Conservation (phyloP, 2,329 filamentous ascomycete species). For the Trichoderma koningii region DNA sequence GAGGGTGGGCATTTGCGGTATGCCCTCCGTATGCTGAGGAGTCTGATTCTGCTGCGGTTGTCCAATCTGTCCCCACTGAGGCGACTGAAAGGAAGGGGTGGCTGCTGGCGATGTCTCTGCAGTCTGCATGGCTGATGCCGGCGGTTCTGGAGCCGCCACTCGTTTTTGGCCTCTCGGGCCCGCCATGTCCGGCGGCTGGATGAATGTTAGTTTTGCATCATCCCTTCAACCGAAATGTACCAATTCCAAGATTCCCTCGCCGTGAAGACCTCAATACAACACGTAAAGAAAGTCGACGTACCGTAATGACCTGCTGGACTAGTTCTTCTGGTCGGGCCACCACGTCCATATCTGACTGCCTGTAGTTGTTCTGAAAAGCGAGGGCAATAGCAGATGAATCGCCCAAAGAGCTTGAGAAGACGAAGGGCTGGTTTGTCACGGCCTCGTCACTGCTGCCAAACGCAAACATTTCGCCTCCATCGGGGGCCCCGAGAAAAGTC, state of each 20-base stretch:
- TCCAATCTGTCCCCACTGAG: not conserved
- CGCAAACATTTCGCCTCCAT: constrained; percentile 35
- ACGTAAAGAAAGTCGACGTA: constrained; percentile 36
- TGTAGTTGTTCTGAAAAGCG: constrained; percentile 39
- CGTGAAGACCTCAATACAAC: not conserved
- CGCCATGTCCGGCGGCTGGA: constrained; percentile 54
- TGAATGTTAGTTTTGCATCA: not conserved
- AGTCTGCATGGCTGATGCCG: constrained; percentile 31
- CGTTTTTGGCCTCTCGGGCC: constrained; percentile 54
- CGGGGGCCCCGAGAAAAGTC: not conserved
- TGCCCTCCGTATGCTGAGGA: constrained; percentile 30
- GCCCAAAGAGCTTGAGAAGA: constrained; percentile 61
- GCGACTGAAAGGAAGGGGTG: too few relatives aligned
- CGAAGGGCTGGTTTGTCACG: constrained; percentile 54
- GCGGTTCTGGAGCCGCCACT: constrained; percentile 54
- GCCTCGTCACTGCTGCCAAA: constrained; percentile 45
- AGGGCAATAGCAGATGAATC: constrained; percentile 54
- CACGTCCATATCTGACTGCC: constrained; percentile 35
- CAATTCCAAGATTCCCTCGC: too few relatives aligned
- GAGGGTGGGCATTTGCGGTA: constrained; percentile 37
- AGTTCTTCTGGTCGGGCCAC: constrained; percentile 42
- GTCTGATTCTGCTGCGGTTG: not conserved
- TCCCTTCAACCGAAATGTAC: too few relatives aligned
- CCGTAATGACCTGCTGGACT: constrained; percentile 44
- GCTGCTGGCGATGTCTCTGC: too few relatives aligned